Base-by-base conservation (phyloP, 164 flowering plant species). In the Sextonia rubra region DNA sequence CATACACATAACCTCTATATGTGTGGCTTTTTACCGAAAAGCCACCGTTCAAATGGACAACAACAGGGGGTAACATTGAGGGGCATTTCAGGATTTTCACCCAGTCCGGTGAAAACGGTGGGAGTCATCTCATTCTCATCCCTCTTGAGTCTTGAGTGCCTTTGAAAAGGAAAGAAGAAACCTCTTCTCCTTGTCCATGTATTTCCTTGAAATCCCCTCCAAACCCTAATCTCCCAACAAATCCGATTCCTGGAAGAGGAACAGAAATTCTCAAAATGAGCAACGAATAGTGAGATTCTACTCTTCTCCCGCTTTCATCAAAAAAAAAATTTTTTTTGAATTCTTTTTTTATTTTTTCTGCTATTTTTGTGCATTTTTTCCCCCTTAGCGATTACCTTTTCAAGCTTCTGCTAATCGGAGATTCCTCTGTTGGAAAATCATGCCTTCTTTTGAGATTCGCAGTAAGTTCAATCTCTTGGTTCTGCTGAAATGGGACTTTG, bases 391-490 rank as follows among this genome's bases (percentile, higher is more conserved):
- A 85, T 73, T 85, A 83, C 55, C 73, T 85, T 73, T 85, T 85
- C 78, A 85, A 85, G 81, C 84, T 85, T 26, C 77, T 85, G 75
- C 58, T 85, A 64, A 85, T 85, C 60, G 87, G 87, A 67, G 87
- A 85, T 67, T 85, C 87, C 12, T 75, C 86, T 47, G 87, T 85
- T 12, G 88, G 91, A 32, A 88, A 88, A 75, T 88, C 91, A 37
- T 88, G 91, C 64, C 87, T 88, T 70, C 87, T 88, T 70, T 85
- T 86, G 73, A 67, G 91, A 82, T 88, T 86, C 30, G 87, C 91
- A 58, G 91, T 88, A 77, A 71, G 83, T 77, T 70, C 37, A 14
- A 60, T 60, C 25, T 20, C 18, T 60, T 60, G 3, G 3, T 23
- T 60, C 18, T 0, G 7, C 14, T 60, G 9, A 15, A 15, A 6